Percentiles rank a stretch among this genome's conserved stretches.
phyloP scores from a whole-genome alignment of 2,329 filamentous ascomycete genomes.

The Venturia nashicola region DNA sequence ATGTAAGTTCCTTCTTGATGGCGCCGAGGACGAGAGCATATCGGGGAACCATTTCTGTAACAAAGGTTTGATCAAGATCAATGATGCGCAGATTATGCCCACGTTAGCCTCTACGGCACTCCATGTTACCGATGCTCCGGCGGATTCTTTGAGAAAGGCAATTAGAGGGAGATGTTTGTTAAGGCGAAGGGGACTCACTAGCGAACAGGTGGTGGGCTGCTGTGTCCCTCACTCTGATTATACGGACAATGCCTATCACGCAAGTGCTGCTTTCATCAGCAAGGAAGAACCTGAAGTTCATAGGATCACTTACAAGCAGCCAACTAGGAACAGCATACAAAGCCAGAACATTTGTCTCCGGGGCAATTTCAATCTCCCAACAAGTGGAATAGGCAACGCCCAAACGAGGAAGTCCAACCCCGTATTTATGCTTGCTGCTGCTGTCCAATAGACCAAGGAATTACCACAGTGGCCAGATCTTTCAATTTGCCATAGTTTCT shows the following conservation, averaged over 20 bases:
- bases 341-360: conserved; percentile 1
- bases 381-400: conserved; percentile 6
- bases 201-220: neutral
- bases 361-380: conserved; percentile 2
- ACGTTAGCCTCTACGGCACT: conserved; percentile 30
- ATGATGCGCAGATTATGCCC: conserved; percentile 31
- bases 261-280: conserved; percentile 2
- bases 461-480: conserved; percentile 5
- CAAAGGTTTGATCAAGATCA: conserved; percentile 31
- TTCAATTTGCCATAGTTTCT: conserved; percentile 1
- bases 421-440: conserved; percentile 4
- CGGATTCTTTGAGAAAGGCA: conserved; percentile 17
- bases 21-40: conserved; percentile 13
- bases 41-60: conserved; percentile 23
- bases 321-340: neutral
- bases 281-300: neutral
- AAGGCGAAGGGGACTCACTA: neutral
- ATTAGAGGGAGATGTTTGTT: neutral
- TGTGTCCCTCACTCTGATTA: neutral
- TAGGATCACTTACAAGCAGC: conserved; percentile 4
- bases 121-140: conserved; percentile 29
- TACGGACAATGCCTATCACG: conserved; percentile 4
- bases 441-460: neutral
- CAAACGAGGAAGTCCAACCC: conserved; percentile 3
- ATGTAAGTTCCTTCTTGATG: neutral